phyloP scores from a whole-genome alignment of 805 yeast species.

The Wickerhamiella siamensis region DNA sequence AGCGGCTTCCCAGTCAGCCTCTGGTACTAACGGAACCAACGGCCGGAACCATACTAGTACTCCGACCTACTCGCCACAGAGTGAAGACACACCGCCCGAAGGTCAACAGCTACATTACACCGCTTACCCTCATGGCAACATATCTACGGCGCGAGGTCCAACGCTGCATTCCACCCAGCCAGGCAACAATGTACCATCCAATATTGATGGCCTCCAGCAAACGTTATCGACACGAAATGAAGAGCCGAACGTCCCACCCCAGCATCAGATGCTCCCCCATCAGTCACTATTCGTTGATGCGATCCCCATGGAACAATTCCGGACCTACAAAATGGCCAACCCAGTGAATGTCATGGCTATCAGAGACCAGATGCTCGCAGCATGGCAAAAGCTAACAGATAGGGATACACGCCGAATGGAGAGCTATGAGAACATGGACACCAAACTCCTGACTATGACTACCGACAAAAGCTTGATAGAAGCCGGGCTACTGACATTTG shows the following conservation, averaged over 20 bases:
- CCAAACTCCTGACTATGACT: constrained; percentile 8
- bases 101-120: no score
- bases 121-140: no score
- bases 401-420: constrained; percentile 41
- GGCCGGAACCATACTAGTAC: background rate
- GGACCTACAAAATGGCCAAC: background rate
- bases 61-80: background rate
- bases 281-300: background rate
- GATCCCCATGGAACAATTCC: background rate
- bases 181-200: background rate
- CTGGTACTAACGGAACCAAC: no score
- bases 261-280: background rate
- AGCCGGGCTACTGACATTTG: constrained; percentile 40
- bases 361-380: constrained; percentile 15
- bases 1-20: no score
- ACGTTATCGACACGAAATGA: background rate
- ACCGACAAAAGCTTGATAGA: constrained; percentile 31
- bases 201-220: background rate
- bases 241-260: background rate
- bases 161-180: background rate
- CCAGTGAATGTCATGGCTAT: constrained; percentile 6
- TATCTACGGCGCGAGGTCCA: no score
- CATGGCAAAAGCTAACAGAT: constrained; percentile 17
- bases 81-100: background rate
- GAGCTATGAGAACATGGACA: constrained; percentile 24